Conservation (phyloP, 2,329 filamentous ascomycete species). For the Colletotrichum tofieldiae region DNA sequence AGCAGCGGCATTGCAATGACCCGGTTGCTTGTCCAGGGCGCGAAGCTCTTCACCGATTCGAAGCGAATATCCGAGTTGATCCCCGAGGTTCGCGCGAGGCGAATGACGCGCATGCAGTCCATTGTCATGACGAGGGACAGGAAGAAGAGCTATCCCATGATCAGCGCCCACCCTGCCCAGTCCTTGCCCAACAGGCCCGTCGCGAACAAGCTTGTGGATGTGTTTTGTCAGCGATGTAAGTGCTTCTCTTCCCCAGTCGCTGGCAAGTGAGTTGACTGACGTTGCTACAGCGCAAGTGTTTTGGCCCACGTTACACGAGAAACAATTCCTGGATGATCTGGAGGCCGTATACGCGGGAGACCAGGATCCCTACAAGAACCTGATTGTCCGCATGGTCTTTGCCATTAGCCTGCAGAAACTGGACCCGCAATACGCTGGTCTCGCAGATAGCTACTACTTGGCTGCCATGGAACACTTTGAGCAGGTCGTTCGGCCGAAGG, state of each 20-base stretch:
- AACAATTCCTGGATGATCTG: slow-evolving; percentile 81
- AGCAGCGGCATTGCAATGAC: slow-evolving; percentile 98
- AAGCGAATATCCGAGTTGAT: slow-evolving; percentile 94
- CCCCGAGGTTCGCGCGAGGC: slow-evolving; percentile 78
- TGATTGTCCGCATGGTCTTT: slow-evolving; percentile 90
- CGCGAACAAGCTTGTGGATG: slow-evolving; percentile 84
- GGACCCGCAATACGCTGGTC: slow-evolving; percentile 88
- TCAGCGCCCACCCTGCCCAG: slow-evolving; percentile 86
- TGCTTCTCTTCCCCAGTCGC: slow-evolving; percentile 36
- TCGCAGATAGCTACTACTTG: slow-evolving; percentile 95
- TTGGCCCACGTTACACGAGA: slow-evolving; percentile 89
- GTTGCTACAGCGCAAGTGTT: slow-evolving; percentile 81
- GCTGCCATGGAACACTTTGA: slow-evolving; percentile 90
- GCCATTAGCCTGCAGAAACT: slow-evolving; percentile 96
- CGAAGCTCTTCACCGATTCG: slow-evolving; percentile 92
- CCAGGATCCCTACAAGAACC: slow-evolving; percentile 86
- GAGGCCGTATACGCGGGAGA: slow-evolving; percentile 86
- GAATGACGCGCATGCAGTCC: slow-evolving; percentile 71
- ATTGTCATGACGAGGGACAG: slow-evolving; percentile 69
- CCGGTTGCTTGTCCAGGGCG: slow-evolving; percentile 94
- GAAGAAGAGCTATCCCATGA: slow-evolving; percentile 92
- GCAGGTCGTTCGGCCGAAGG: slow-evolving; percentile 87
- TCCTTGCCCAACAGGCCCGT: slow-evolving; percentile 81
- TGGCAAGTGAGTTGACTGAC: slow-evolving; percentile 41
- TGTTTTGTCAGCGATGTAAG: slow-evolving; percentile 88